Percentiles rank a stretch among this genome's conserved stretches.
These are phyloP conservation scores for Tetraselmis chui DNA, from an alignment of 139 green algal genomes.

Conservation along the genomic window DNA sequence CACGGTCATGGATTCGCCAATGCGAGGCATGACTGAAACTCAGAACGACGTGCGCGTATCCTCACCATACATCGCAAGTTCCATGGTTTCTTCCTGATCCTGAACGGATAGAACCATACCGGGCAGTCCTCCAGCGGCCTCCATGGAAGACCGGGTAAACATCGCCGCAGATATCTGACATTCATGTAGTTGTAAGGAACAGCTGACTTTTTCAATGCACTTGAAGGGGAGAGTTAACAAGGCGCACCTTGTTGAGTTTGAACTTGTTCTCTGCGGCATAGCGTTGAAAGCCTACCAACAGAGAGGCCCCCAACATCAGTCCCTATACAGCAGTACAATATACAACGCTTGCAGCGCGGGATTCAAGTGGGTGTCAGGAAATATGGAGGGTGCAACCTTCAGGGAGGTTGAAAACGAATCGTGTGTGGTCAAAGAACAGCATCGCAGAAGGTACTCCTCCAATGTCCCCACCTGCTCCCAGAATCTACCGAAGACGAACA, in stretches of 20 bases:
- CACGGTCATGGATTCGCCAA: too few species aligned
- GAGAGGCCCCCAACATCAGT: conserved; percentile 19
- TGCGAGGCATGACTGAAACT: too few species aligned
- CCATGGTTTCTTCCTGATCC: conserved; percentile 5
- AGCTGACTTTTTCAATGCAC: too few species aligned
- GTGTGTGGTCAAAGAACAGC: conserved; percentile 84
- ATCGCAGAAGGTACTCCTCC: conserved; percentile 59
- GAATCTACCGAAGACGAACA: background rate
- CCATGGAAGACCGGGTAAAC: conserved; percentile 24
- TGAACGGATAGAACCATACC: conserved; percentile 21
- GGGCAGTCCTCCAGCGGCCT: conserved; percentile 22
- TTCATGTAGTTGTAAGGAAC: too few species aligned
- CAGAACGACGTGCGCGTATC: too few species aligned
- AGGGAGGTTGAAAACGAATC: conserved; percentile 91
- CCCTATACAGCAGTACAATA: conserved; percentile 25
- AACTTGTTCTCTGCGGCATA: conserved; percentile 77
- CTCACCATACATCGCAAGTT: background rate
- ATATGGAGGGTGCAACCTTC: conserved; percentile 88
- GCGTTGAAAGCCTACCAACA: conserved; percentile 69
- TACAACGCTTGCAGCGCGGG: conserved; percentile 56
- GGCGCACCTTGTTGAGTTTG: conserved; percentile 56
- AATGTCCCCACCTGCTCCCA: background rate
- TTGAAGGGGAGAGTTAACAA: too few species aligned
- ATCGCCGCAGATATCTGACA: background rate
- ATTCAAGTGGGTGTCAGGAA: conserved; percentile 74